Base-by-base conservation (phyloP, 169 alveolate species). In the Babesia ovata region DNA sequence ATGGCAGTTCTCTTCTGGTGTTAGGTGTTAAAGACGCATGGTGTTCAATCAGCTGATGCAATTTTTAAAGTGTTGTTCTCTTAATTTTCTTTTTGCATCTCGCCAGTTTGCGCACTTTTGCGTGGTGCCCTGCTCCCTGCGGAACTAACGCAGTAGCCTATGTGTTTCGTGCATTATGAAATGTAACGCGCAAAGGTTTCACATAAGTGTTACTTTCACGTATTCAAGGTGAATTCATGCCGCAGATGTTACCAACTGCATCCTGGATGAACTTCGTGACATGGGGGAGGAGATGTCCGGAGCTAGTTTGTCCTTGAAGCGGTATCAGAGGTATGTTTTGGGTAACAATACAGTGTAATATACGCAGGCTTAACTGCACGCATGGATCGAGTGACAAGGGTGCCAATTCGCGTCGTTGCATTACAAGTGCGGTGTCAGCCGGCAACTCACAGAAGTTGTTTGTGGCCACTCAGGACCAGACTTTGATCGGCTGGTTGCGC, bases 251-350 rank as follows among this genome's bases (percentile, higher is more conserved):
- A 66, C 87, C 4, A 79, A 48, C 42, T 79, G 87, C 58, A 79
- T 79, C 13, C 24, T 79, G 16, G 53, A 60, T 46, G 87, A 79
- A 39, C 70, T 79, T 46, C 74, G 79, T 19, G 70, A 63, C 66
- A 70, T 71, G 87, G 87, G 87, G 2, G 87, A 79, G 13, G 87
- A 79, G 44, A 44, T 71, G 57, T 62, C 79, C n/a, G 87, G 87
- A 3, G 87, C 85, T 29, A 60, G 50, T 33, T 14, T 63, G 39
- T 44, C 63, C 13, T 24, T 79, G 49, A 79, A 79, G 46, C 74
- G 75, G 0, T 79, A 61, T 48, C 87, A 79, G 58, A 71, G 75
- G 83, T 79, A 36, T 21, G 70, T 22, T 76, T 36, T 2, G 52
- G 21, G 11, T 3, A 16, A 24, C 3, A 9, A 13, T 11, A 16